These are phyloP conservation scores for Sporothrix pseudoabietina DNA, from an alignment of 2,329 filamentous ascomycete genomes.

Conservation along the genomic window DNA sequence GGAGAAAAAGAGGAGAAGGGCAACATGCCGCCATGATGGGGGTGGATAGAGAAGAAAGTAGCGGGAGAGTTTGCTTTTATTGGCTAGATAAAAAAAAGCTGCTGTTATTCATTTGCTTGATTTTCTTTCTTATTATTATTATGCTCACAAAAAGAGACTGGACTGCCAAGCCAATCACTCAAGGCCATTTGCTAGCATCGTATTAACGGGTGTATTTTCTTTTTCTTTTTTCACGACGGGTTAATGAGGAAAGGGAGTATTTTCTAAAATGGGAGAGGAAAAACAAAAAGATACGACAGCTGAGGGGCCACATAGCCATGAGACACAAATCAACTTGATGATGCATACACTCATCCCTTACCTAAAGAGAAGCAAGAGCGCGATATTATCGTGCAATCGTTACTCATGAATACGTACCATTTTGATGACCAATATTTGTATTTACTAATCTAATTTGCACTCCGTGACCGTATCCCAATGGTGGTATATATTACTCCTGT, in stretches of 20 bases:
- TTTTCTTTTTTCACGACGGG: not conserved
- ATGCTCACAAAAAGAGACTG: slow-evolving; percentile 1
- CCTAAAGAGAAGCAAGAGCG: too few relatives aligned
- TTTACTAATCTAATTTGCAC: too few relatives aligned
- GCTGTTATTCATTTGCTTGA: not conserved
- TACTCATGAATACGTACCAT: too few relatives aligned
- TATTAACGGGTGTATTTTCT: not conserved
- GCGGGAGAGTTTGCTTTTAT: not conserved
- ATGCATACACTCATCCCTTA: too few relatives aligned
- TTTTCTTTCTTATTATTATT: not conserved
- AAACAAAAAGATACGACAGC: not conserved
- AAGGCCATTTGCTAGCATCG: not conserved
- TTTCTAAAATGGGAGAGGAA: not conserved
- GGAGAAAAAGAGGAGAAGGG: not conserved
- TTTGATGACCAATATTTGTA: too few relatives aligned
- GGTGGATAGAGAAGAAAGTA: not conserved
- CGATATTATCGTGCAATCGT: too few relatives aligned
- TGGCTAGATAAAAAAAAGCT: slow-evolving; percentile 17
- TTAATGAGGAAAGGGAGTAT: not conserved
- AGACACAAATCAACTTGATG: too few relatives aligned
- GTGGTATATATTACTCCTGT: not conserved
- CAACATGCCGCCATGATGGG: not conserved
- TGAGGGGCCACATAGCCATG: too few relatives aligned
- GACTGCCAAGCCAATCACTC: not conserved
- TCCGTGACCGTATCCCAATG: not conserved